phyloP scores from a whole-genome alignment of 1,139 yeast genomes.

The Yueomyces sp. region DNA sequence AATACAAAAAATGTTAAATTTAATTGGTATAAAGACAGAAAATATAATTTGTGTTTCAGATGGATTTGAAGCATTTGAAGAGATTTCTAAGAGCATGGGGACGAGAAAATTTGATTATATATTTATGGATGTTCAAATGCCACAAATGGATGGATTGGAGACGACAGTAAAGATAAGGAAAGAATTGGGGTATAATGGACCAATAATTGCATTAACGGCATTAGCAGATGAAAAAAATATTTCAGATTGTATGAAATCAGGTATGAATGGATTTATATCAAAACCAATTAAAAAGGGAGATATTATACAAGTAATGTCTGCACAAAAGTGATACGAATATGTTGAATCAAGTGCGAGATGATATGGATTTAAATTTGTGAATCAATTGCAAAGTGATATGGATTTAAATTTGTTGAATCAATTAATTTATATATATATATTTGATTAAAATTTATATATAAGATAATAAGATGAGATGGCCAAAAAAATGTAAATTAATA shows the following conservation, averaged over 20 bases:
- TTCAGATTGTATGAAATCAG: conserved; percentile 62
- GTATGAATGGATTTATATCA: conserved; percentile 79
- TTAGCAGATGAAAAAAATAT: conserved; percentile 83
- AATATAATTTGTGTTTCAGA: conserved; percentile 55
- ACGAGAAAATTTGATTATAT: conserved; percentile 46
- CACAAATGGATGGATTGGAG: conserved; percentile 72
- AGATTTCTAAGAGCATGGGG: conserved; percentile 39
- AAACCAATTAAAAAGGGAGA: conserved; percentile 65
- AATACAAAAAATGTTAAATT: conserved; percentile 65
- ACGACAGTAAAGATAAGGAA: conserved; percentile 68
- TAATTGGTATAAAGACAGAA: conserved; percentile 64
- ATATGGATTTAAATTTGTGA: too few relatives aligned
- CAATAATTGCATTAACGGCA: conserved; percentile 89
- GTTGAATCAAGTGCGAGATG: too few relatives aligned
- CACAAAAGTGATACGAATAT: too few relatives aligned
- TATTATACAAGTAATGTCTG: not conserved
- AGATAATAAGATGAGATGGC: too few relatives aligned
- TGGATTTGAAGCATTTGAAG: conserved; percentile 73
- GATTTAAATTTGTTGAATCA: too few relatives aligned
- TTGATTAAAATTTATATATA: too few relatives aligned
- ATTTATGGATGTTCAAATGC: conserved; percentile 98
- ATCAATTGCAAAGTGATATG: too few relatives aligned
- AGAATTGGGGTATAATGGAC: conserved; percentile 49
- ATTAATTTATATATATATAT: too few relatives aligned
- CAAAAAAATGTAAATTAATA: too few relatives aligned